These are phyloP conservation scores for Platanthera zijinensis DNA, from an alignment of 106 monocot species.

Conservation along the genomic window DNA sequence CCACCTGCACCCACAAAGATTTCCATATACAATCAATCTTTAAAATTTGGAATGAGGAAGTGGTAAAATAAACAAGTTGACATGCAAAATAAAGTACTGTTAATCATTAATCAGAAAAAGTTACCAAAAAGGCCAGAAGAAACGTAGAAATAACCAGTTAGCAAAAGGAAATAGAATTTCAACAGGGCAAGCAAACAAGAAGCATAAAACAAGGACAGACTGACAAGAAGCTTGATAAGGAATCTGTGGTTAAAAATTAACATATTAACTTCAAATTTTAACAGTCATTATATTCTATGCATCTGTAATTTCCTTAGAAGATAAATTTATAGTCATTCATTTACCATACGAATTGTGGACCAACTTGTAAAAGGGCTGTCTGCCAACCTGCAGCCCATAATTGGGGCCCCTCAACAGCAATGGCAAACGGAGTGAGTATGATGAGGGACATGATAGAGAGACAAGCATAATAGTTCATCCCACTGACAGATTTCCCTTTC, in stretches of 20 bases:
- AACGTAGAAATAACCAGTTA: not conserved
- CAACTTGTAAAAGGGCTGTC: slow-evolving; percentile 50
- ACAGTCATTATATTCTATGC: not conserved
- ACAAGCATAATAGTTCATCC: slow-evolving; percentile 94
- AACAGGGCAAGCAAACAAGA: not conserved
- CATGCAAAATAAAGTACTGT: too few relatives aligned
- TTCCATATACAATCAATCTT: slow-evolving; percentile 10
- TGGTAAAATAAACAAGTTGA: too few relatives aligned
- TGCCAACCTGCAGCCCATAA: slow-evolving; percentile 88
- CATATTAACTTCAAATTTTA: not conserved
- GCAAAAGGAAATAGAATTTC: not conserved
- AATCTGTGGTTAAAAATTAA: not conserved
- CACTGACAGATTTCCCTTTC: slow-evolving; percentile 81
- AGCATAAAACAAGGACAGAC: not conserved
- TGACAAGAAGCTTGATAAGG: not conserved
- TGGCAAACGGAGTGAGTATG: slow-evolving; percentile 74
- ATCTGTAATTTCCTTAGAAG: not conserved
- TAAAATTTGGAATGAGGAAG: too few relatives aligned
- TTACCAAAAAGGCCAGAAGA: not conserved
- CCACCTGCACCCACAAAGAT: slow-evolving; percentile 39
- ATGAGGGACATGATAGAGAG: slow-evolving; percentile 77
- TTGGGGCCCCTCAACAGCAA: slow-evolving; percentile 78
- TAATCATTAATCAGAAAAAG: not conserved
- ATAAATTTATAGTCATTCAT: not conserved
- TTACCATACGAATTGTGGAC: slow-evolving; percentile 61